phyloP scores from a whole-genome alignment of 345 rosid species.

The Diplotaxis tenuifolia region DNA sequence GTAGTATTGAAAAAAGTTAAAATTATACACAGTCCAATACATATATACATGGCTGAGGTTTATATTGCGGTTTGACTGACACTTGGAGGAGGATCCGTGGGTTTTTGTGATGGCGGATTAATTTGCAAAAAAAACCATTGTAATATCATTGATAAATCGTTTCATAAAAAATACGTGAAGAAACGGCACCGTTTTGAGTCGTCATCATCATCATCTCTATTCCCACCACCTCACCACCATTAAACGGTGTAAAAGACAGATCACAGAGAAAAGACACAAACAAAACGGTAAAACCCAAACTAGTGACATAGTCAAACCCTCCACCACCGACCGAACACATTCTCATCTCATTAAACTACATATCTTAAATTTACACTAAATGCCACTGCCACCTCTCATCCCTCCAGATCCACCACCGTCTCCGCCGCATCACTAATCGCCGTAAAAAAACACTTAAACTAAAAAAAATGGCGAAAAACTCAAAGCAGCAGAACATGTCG shows the following conservation, averaged over 20 bases:
- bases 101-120: no score
- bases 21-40: no score
- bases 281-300: slow-evolving; percentile 23
- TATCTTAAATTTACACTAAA: slow-evolving; percentile 18
- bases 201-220: slow-evolving; percentile 26
- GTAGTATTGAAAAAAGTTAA: no score
- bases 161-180: slow-evolving; percentile 17
- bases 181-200: slow-evolving; percentile 33
- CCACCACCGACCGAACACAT: slow-evolving; percentile 22
- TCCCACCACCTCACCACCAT: neutral
- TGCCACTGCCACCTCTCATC: slow-evolving; percentile 32
- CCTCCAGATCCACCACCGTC: slow-evolving; percentile 38
- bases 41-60: no score
- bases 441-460: neutral
- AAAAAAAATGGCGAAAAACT: slow-evolving; percentile 51
- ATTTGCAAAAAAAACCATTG: no score
- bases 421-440: slow-evolving; percentile 12
- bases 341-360: neutral
- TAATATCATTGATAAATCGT: no score
- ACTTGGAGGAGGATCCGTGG: no score
- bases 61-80: no score
- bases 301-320: neutral
- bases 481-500: slow-evolving; percentile 56
- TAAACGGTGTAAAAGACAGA: slow-evolving; percentile 29
- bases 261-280: slow-evolving; percentile 4